These are phyloP conservation scores for Colletotrichum tabaci DNA, from an alignment of 2,329 filamentous ascomycete species.

Conservation along the genomic window DNA sequence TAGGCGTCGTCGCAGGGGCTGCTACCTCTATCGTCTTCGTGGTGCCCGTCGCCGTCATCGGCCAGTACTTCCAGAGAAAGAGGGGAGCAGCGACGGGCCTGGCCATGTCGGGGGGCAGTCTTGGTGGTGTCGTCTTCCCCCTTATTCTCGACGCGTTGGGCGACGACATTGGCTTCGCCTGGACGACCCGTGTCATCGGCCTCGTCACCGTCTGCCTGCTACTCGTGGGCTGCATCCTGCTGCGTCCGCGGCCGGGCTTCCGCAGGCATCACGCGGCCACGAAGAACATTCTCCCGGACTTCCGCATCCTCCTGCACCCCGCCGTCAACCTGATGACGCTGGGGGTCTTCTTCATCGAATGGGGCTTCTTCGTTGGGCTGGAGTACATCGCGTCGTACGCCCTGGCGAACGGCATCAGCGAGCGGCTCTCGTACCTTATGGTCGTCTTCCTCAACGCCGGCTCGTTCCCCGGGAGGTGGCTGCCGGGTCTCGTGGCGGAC, in stretches of 20 bases:
- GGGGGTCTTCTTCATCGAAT: background rate
- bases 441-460: slow-evolving; percentile 9
- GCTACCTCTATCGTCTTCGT: slow-evolving; percentile 38
- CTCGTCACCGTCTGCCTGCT: background rate
- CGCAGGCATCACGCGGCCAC: background rate
- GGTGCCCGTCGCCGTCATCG: slow-evolving; percentile 26
- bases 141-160: background rate
- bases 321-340: background rate
- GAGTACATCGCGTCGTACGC: background rate
- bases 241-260: background rate
- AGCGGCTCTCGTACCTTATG: background rate
- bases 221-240: background rate
- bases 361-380: slow-evolving; percentile 11
- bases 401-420: background rate
- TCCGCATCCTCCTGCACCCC: background rate
- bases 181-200: background rate
- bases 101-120: background rate
- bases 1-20: slow-evolving; percentile 37
- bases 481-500: background rate
- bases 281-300: background rate
- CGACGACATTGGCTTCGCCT: background rate
- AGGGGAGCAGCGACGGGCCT: background rate
- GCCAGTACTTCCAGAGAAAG: background rate
- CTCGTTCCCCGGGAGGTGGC: too few relatives aligned
- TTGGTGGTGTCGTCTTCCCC: background rate